Evolutionary conservation across 179 eudicot species (phyloP).

Genomic region (Silene noctiflora): DNA sequence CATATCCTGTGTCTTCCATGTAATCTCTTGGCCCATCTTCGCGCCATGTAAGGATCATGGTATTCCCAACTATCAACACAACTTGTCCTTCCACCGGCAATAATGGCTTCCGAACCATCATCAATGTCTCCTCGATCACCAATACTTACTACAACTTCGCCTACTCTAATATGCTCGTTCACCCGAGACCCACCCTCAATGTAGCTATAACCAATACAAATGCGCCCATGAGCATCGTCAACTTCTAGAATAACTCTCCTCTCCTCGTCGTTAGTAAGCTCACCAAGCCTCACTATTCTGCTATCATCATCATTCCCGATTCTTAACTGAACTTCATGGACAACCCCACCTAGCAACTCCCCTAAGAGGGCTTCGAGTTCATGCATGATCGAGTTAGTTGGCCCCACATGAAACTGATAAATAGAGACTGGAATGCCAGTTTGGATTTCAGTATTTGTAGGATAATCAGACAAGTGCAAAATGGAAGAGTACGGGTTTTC

Average conservation of each 20-base stretch:
- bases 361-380: constrained; percentile 66
- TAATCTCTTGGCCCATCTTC: constrained; percentile 90
- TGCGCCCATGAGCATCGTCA: constrained; percentile 34
- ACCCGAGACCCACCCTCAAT: constrained; percentile 42
- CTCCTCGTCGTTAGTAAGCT: constrained; percentile 71
- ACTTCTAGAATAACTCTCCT: constrained; percentile 58
- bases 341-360: constrained; percentile 51
- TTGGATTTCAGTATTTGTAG: constrained; percentile 33
- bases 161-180: constrained; percentile 50
- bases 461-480: constrained; percentile 63
- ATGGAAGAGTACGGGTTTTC: constrained; percentile 60
- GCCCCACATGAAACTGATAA: constrained; percentile 69
- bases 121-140: constrained; percentile 36
- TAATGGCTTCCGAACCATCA: constrained; percentile 29
- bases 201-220: constrained; percentile 64
- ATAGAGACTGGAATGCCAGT: constrained; percentile 40
- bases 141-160: constrained; percentile 47
- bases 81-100: constrained; percentile 53
- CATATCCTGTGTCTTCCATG: constrained; percentile 51
- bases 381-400: constrained; percentile 58
- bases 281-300: constrained; percentile 67
- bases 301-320: constrained; percentile 43
- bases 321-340: constrained; percentile 59
- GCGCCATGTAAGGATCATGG: constrained; percentile 82
- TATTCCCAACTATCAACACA: constrained; percentile 66